Evolutionary conservation across 1,284 basidiomycete species (phyloP), one percentile per base, ranked within the genome.

Genomic region (Apiotrichum siamense): DNA sequence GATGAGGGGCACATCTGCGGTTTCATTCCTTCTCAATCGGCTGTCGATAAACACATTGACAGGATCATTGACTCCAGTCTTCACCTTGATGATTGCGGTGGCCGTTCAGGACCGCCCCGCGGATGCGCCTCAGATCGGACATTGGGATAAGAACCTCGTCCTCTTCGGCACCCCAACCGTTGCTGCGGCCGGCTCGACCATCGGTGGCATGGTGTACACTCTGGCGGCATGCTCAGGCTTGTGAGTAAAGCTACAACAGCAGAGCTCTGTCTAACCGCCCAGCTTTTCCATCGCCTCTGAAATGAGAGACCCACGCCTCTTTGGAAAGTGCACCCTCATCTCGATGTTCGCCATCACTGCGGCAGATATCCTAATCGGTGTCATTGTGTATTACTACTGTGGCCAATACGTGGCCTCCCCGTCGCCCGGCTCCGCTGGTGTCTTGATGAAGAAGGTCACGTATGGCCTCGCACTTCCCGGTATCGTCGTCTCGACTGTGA

Each of bases 381-480:
- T n/a, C 13, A 36, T 52, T 23, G 42, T 50, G 17, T 50, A 50
- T 37, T 4, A 11, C 38, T 40, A 25, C 36, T 33, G 25, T 23
- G 49, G 49, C 4, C 40, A 48, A 33, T 41, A 48, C 39, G 47
- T 48, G 23, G 15, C 47, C 21, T 24, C 6, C 13, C 71, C 70
- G 11, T 68, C 70, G 3, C 64, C 71, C 23, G 70, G 70, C 0
- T 61, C 62, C 9, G 69, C 72, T 24, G 73, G 74, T 35, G 39
- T 41, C 5, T 47, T 66, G 20, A 60, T 75, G 46, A 70, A 74
- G 59, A 42, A 41, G 20, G 48, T 67, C 42, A 58, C 51, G 31
- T 71, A 70, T 52, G 67, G 66, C 10, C 43, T 73, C 23, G 65
- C 66, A 7, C 23, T 71, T 7, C 65, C 63, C 2, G 64, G 63